Percentiles rank a stretch among this genome's conserved stretches.
Evolutionary conservation across 2,329 filamentous ascomycete species (phyloP).

Genomic region (Pseudocercospora fijiensis): DNA sequence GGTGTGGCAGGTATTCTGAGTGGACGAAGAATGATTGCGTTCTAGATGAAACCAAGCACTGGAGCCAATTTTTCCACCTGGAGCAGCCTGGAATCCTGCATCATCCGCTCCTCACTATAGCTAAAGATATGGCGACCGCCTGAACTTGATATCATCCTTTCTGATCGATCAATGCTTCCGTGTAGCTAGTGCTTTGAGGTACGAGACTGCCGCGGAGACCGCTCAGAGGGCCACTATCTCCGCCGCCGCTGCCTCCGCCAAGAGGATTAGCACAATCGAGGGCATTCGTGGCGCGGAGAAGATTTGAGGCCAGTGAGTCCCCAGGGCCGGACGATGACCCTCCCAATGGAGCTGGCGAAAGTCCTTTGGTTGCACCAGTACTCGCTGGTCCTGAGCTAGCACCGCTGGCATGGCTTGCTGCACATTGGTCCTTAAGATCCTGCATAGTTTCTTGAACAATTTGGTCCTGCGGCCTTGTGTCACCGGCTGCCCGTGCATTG

Average conservation of each 20-base stretch:
- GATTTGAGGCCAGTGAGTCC: not conserved
- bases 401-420: not conserved
- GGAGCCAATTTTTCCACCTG: too few species aligned
- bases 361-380: not conserved
- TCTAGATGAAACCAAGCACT: not conserved
- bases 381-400: not conserved
- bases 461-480: not conserved
- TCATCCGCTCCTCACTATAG: not conserved
- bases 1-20: constrained; percentile 23
- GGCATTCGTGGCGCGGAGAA: not conserved
- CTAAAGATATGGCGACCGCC: not conserved
- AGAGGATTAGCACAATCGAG: not conserved
- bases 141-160: not conserved
- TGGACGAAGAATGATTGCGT: constrained; percentile 23
- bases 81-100: not conserved
- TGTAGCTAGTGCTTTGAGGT: too few species aligned
- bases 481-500: not conserved
- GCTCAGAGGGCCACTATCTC: too few species aligned
- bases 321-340: not conserved
- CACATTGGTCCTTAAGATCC: not conserved
- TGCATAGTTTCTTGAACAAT: not conserved
- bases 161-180: not conserved
- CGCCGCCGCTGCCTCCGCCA: too few species aligned
- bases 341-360: not conserved
- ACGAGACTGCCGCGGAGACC: not conserved